These are phyloP conservation scores for Scedosporium minutisporum DNA, from an alignment of 2,329 filamentous ascomycete genomes.

Conservation along the genomic window DNA sequence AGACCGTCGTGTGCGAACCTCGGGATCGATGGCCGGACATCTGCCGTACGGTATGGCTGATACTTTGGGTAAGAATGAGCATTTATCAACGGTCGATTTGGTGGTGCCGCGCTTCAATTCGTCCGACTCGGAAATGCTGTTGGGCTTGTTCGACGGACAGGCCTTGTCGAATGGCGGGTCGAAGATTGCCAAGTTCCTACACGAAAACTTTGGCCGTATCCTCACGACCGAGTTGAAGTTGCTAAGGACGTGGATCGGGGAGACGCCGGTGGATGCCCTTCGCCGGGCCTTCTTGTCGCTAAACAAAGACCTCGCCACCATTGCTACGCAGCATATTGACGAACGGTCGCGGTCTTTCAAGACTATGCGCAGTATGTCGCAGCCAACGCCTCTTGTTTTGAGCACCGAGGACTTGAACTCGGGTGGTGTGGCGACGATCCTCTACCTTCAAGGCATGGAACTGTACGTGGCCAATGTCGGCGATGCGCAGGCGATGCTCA, in stretches of 20 bases:
- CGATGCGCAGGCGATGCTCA: conserved; percentile 89
- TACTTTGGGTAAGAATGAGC: conserved; percentile 83
- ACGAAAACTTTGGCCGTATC: conserved; percentile 86
- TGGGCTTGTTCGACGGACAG: conserved; percentile 95
- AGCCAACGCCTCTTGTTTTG: conserved; percentile 63
- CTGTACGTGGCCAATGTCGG: conserved; percentile 93
- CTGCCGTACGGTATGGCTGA: conserved; percentile 97
- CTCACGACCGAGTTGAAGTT: conserved; percentile 74
- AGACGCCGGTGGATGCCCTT: conserved; percentile 74
- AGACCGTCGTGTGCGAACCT: conserved; percentile 90
- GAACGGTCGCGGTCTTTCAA: conserved; percentile 48
- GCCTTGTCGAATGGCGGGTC: conserved; percentile 81
- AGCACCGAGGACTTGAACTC: conserved; percentile 83
- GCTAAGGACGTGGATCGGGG: conserved; percentile 55
- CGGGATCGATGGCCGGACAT: conserved; percentile 82
- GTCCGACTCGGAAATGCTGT: conserved; percentile 76
- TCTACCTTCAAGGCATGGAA: conserved; percentile 83
- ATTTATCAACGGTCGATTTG: conserved; percentile 90
- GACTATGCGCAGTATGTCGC: conserved; percentile 62
- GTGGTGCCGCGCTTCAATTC: conserved; percentile 88
- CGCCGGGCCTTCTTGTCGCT: conserved; percentile 77
- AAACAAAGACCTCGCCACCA: conserved; percentile 88
- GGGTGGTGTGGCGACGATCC: conserved; percentile 82
- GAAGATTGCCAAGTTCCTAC: conserved; percentile 90
- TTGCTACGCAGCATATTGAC: conserved; percentile 70